Conservation (phyloP, 2,329 filamentous ascomycete species). For the Ophiosphaerella narmari region DNA sequence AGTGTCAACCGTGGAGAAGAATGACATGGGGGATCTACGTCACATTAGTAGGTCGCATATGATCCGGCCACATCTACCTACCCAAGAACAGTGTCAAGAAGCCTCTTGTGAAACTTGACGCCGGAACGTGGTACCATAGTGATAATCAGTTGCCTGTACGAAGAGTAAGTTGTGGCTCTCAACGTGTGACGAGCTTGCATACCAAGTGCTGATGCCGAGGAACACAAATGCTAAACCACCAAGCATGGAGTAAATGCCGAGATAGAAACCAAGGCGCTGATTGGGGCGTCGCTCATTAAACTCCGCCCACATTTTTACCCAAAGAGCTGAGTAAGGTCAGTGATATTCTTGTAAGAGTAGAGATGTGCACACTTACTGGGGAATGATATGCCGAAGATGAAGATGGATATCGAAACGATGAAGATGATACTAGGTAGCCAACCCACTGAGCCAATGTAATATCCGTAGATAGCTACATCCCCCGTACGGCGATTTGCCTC, state of each 20-base stretch:
- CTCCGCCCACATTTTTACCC: constrained; percentile 57
- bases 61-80: constrained; percentile 17
- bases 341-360: neutral
- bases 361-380: constrained; percentile 25
- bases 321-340: constrained; percentile 39
- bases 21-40: constrained; percentile 46
- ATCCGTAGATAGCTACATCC: constrained; percentile 40
- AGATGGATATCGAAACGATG: constrained; percentile 37
- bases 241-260: constrained; percentile 39
- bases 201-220: constrained; percentile 38
- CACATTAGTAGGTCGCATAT: constrained; percentile 11
- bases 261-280: constrained; percentile 37
- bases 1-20: constrained; percentile 51
- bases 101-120: constrained; percentile 53
- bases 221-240: constrained; percentile 33
- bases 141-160: constrained; percentile 54
- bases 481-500: constrained; percentile 39
- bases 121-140: constrained; percentile 60
- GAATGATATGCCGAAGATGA: constrained; percentile 42
- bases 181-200: neutral
- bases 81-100: constrained; percentile 56
- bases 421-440: constrained; percentile 37
- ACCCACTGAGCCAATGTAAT: constrained; percentile 39
- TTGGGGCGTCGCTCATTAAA: constrained; percentile 48
- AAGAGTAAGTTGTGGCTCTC: neutral